phyloP scores from a whole-genome alignment of 352 stramenopile species.

The Pythium coloratum region DNA sequence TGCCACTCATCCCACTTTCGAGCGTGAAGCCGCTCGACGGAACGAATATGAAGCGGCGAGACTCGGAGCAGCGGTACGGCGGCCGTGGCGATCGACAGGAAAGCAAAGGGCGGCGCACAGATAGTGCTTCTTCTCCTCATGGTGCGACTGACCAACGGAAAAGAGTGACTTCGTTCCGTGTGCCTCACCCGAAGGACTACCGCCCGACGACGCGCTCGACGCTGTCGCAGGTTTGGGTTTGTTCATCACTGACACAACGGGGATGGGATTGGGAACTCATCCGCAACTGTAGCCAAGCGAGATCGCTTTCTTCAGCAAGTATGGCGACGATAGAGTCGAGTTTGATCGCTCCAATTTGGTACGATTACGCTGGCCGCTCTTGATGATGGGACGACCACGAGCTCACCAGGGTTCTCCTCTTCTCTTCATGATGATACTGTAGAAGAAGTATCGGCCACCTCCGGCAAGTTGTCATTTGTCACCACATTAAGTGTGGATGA shows the following conservation, averaged over 20 bases:
- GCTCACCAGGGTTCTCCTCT: neutral
- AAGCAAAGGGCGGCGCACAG: constrained; percentile 12
- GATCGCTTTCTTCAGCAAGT: constrained; percentile 70
- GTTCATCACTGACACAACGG: neutral
- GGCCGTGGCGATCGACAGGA: neutral
- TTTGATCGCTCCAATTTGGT: constrained; percentile 76
- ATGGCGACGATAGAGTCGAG: constrained; percentile 34
- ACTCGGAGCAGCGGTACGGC: neutral
- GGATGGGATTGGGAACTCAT: neutral
- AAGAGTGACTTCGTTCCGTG: constrained; percentile 5
- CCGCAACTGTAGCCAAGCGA: constrained; percentile 44
- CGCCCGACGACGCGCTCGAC: constrained; percentile 14
- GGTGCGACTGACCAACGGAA: neutral
- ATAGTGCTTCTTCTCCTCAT: neutral
- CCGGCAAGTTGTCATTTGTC: constrained; percentile 23
- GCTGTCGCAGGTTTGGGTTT: constrained; percentile 22
- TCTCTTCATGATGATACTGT: neutral
- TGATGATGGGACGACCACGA: neutral
- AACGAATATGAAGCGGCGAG: constrained; percentile 14
- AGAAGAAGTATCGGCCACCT: constrained; percentile 19
- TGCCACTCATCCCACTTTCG: neutral
- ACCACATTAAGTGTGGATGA: neutral
- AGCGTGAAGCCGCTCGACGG: neutral
- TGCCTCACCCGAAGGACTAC: constrained; percentile 20
- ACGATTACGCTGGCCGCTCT: neutral